Evolutionary conservation across 306 rosid species (phyloP), one percentile per base, ranked within the genome.

Genomic region (Gynostemma pentaphyllum): DNA sequence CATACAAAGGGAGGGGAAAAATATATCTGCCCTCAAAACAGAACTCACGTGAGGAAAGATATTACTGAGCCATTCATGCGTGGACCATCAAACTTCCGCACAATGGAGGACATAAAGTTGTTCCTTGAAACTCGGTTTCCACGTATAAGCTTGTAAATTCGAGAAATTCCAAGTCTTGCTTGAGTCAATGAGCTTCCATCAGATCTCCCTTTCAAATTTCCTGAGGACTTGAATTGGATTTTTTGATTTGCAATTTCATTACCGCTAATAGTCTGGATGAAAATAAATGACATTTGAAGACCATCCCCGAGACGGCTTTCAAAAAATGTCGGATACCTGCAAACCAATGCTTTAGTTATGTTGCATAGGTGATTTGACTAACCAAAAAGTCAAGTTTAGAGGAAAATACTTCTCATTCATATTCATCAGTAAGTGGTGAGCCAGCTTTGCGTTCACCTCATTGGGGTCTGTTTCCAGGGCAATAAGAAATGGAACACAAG

Each of bases 221-320:
- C 73, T 44, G 80, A 37, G 68, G 59, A 70, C 80, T 69, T 82
- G 24, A 82, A 70, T 71, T 75, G 95, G 66, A 68, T 52, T 54
- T 77, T 86, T 32, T 63, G 74, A 70, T 76, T 76, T 50, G 39
- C 72, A 52, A 53, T 75, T 64, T 84, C 95, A 77, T 85, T 54
- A 26, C 70, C 66, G 62, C 72, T 70, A 32, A 92, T 74, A 56
- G 87, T 76, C 64, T 92, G 96, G 27, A 86, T 82, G 76, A 92
- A 92, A 23, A 72, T 79, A 48, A 92, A 92, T 48, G 99, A 86
- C 88, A 84, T 88, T 69, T 92, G 99, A 75, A 92, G 99, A 70
- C 99, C 99, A 79, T 92, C 99, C 67, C 99, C 99, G 71, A 92
- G 69, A 48, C 99, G 90, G 75, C 94, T 92, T 78, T 92, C 99